Conservation (phyloP, 2,329 filamentous ascomycete genomes). For the Cladobotryum mycophilum region DNA sequence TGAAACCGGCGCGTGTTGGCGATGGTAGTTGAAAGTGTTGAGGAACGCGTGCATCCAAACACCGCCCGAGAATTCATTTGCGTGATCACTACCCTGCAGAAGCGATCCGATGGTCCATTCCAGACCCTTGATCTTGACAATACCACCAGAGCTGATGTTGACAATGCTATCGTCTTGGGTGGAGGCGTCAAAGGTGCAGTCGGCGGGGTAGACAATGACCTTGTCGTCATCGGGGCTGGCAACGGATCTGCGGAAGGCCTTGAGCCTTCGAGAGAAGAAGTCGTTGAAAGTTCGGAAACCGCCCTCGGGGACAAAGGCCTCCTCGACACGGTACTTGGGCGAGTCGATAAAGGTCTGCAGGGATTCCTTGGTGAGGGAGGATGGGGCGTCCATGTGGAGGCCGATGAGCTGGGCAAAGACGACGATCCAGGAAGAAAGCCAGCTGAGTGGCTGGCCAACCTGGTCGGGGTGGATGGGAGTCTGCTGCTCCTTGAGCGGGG, state of each 20-base stretch:
- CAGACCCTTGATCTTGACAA: slow-evolving; percentile 30
- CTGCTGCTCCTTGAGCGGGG: slow-evolving; percentile 18
- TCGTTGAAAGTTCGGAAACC: slow-evolving; percentile 34
- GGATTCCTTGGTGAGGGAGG: slow-evolving; percentile 25
- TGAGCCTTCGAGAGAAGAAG: slow-evolving; percentile 33
- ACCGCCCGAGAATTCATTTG: slow-evolving; percentile 30
- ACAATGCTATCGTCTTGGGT: slow-evolving; percentile 19
- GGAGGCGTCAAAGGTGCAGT: slow-evolving; percentile 28
- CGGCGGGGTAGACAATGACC: slow-evolving; percentile 30
- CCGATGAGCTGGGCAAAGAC: slow-evolving; percentile 31
- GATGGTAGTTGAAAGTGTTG: slow-evolving; percentile 35
- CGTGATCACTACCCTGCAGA: slow-evolving; percentile 26
- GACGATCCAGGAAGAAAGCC: slow-evolving; percentile 33
- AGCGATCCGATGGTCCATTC: slow-evolving; percentile 31
- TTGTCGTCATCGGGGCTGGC: slow-evolving; percentile 20
- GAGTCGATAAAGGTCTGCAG: slow-evolving; percentile 27
- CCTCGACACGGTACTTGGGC: slow-evolving; percentile 24
- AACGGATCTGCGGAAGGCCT: slow-evolving; percentile 27
- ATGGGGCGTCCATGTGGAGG: slow-evolving; percentile 25
- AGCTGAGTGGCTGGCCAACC: slow-evolving; percentile 23
- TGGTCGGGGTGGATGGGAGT: slow-evolving; percentile 23
- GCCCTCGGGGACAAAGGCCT: slow-evolving; percentile 25
- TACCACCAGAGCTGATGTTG: slow-evolving; percentile 18
- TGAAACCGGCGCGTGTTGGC: slow-evolving; percentile 33
- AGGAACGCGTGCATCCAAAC: slow-evolving; percentile 36